Conservation (phyloP, 345 rosid genomes). For the Syzygium grande region DNA sequence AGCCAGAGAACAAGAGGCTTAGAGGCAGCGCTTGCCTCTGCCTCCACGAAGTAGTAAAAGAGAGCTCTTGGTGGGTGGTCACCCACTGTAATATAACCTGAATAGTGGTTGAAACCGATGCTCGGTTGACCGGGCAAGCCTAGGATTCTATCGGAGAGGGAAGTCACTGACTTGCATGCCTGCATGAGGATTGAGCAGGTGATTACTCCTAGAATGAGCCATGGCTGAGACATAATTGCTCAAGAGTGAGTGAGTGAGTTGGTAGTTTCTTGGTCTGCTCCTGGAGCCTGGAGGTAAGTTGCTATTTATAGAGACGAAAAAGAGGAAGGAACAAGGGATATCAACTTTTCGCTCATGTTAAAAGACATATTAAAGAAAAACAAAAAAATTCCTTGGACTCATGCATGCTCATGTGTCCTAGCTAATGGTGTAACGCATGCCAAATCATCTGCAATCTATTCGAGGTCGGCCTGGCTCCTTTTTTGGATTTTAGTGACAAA, state of each 20-base stretch:
- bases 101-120: constrained; percentile 18
- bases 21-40: constrained; percentile 17
- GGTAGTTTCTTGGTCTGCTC: not conserved
- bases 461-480: not conserved
- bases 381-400: not conserved
- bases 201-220: not conserved
- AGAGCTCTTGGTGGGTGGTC: constrained; percentile 15
- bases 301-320: not conserved
- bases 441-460: not conserved
- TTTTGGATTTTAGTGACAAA: not conserved
- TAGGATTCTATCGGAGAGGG: constrained; percentile 4
- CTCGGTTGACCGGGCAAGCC: constrained; percentile 25
- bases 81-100: constrained; percentile 22
- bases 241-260: not conserved
- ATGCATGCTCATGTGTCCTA: not conserved
- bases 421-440: not conserved
- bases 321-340: not conserved
- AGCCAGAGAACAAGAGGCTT: constrained; percentile 46
- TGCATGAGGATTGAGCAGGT: not conserved
- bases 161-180: not conserved
- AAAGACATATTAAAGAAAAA: not conserved
- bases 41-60: constrained; percentile 40
- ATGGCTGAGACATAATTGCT: not conserved
- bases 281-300: not conserved
- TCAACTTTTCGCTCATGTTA: not conserved